Evolutionary conservation across 192 early-diverging fungal genomes (phyloP).

Genomic region (Chytriomyces sp.): DNA sequence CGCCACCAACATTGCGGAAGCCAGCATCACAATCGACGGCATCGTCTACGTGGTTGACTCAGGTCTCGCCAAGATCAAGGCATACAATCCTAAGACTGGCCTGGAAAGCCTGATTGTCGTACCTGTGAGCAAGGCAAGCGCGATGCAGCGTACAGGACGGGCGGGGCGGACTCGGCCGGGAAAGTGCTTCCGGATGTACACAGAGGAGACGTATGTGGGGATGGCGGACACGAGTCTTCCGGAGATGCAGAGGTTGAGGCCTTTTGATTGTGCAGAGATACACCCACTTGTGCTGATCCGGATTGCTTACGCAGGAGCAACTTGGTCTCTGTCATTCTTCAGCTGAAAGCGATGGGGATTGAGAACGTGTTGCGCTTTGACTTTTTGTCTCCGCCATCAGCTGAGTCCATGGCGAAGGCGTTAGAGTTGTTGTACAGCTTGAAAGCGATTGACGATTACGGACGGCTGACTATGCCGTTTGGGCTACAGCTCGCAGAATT

Average conservation of each 20-base stretch:
- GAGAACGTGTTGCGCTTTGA: conserved; percentile 80
- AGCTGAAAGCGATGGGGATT: conserved; percentile 80
- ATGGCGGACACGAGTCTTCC: conserved; percentile 40
- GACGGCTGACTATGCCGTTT: conserved; percentile 70
- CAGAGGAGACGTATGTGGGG: conserved; percentile 41
- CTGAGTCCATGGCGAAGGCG: conserved; percentile 68
- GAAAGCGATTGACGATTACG: conserved; percentile 71
- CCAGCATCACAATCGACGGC: conserved; percentile 74
- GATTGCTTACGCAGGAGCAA: conserved; percentile 53
- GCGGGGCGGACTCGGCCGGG: conserved; percentile 55
- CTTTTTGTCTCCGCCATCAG: conserved; percentile 75
- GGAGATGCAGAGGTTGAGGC: conserved; percentile 54
- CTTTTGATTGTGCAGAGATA: not conserved
- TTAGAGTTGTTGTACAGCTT: conserved; percentile 76
- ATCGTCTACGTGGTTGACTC: conserved; percentile 78
- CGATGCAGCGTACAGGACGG: conserved; percentile 48
- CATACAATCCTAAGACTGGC: conserved; percentile 41
- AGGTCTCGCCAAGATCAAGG: conserved; percentile 73
- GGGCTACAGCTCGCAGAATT: conserved; percentile 74
- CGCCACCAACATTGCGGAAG: conserved; percentile 89
- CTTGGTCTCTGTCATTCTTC: conserved; percentile 66
- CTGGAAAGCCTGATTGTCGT: conserved; percentile 49
- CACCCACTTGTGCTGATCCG: not conserved
- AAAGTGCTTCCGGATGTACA: conserved; percentile 57
- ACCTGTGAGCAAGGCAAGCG: conserved; percentile 47